Conservation (phyloP, 2,329 filamentous ascomycete genomes). For the Diaporthe sp. region DNA sequence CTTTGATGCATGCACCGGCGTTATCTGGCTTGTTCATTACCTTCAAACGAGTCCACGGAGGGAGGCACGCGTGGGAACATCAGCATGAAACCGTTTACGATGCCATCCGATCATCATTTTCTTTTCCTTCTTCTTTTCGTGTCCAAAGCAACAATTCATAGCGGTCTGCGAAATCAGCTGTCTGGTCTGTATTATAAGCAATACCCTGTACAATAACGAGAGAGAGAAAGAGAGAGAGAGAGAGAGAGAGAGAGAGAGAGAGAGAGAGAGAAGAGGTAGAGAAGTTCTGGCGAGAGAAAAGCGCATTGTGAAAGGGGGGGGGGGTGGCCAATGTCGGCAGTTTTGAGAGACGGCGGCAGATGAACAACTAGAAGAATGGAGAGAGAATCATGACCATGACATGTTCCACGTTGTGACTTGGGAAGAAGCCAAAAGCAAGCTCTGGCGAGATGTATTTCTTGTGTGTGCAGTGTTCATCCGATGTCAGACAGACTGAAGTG, state of each 20-base stretch:
- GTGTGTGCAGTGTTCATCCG: neutral
- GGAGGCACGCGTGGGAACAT: constrained; percentile 1
- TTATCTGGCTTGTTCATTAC: neutral
- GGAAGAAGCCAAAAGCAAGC: neutral
- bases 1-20: constrained; percentile 18
- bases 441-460: neutral
- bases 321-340: neutral
- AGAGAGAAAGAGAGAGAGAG: too few relatives aligned
- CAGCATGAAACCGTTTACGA: constrained; percentile 20
- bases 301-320: neutral
- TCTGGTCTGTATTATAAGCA: constrained; percentile 33
- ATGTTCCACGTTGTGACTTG: neutral
- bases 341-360: neutral
- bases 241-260: neutral
- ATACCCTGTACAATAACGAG: constrained; percentile 38
- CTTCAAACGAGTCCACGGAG: neutral
- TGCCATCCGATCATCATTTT: neutral
- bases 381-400: neutral
- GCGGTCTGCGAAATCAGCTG: constrained; percentile 3
- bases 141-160: constrained; percentile 22
- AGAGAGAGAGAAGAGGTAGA: neutral
- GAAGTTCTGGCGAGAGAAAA: neutral
- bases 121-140: constrained; percentile 5
- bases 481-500: neutral
- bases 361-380: neutral